Evolutionary conservation across 2,329 filamentous ascomycete species (phyloP), one percentile per base, ranked within the genome.

Genomic region (Fusarium sacchari): DNA sequence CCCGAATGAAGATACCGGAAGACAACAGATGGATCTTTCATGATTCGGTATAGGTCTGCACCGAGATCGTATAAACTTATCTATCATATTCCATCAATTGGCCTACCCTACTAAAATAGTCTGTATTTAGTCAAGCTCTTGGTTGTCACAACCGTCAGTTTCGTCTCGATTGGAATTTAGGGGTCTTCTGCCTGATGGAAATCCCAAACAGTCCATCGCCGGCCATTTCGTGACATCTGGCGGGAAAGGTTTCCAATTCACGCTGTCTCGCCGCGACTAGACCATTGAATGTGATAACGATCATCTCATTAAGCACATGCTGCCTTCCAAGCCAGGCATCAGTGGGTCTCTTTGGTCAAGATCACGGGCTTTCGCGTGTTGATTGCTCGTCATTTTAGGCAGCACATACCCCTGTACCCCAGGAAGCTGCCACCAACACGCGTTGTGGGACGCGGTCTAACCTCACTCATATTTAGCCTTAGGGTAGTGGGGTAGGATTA

Each of bases 291-390:
- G 73, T 77, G 73, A 69, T 47, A 36, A 32, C 50, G 17, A 36
- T 61, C 32, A 47, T 42, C 28, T 49, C 24, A 39, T 46, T 28
- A 52, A 43, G 32, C 30, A 42, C 56, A 47, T 22, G 42, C 47
- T 66, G 55, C 42, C 32, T 43, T 53, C 36, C 43, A 34, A 53
- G 58, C 65, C 62, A 78, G 77, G 77, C 77, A 78, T 66, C 75
- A 78, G 74, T 55, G 37, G 64, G 39, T 17, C 50, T 11, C 50
- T 43, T 47, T 26, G 34, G 30, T 58, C 26, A 32, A 52, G 60
- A 67, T 78, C 74, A 77, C 69, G 72, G 65, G 76, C 55, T 76
- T 77, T 78, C 76, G 76, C 65, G 75, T 74, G 34, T 52, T 60
- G 44, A n/a, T 57, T 47, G 49, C 53, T 53, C 32, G 57, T 59